Evolutionary conservation across 208 protist species (phyloP).

Genomic region (Trypanosoma conorhini): DNA sequence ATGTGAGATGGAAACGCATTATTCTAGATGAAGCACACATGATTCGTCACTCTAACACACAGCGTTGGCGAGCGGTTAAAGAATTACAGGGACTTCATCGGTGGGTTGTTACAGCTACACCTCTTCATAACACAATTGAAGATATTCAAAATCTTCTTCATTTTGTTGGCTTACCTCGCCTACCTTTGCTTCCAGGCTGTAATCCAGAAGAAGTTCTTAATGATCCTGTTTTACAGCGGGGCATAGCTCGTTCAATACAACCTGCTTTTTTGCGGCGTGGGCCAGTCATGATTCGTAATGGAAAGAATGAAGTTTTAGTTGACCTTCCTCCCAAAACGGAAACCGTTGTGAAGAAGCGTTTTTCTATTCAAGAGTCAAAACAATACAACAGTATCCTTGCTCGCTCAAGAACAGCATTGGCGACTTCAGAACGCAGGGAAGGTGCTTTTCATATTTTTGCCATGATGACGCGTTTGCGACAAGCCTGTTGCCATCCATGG

Average conservation of each 20-base stretch:
- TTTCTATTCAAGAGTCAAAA: slow-evolving; percentile 69
- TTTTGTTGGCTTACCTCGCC: slow-evolving; percentile 75
- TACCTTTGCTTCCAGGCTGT: slow-evolving; percentile 75
- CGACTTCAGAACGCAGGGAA: slow-evolving; percentile 58
- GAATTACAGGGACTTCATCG: slow-evolving; percentile 79
- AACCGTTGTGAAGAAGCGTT: slow-evolving; percentile 58
- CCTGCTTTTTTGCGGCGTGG: slow-evolving; percentile 84
- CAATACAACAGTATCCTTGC: slow-evolving; percentile 90
- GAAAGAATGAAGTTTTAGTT: slow-evolving; percentile 75
- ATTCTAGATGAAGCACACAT: slow-evolving; percentile 96
- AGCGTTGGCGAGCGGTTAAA: slow-evolving; percentile 80
- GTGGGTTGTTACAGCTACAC: slow-evolving; percentile 95
- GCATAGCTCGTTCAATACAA: slow-evolving; percentile 86
- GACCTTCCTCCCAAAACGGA: slow-evolving; percentile 81
- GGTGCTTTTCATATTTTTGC: slow-evolving; percentile 91
- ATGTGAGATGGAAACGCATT: slow-evolving; percentile 91
- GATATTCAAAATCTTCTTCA: slow-evolving; percentile 92
- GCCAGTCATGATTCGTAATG: slow-evolving; percentile 89
- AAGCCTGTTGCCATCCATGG: slow-evolving; percentile 93
- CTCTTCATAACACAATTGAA: slow-evolving; percentile 93
- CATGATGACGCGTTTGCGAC: slow-evolving; percentile 93
- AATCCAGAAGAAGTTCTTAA: slow-evolving; percentile 74
- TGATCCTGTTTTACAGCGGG: slow-evolving; percentile 75
- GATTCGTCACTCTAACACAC: slow-evolving; percentile 86
- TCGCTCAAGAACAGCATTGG: slow-evolving; percentile 69